Base-by-base conservation (phyloP, 1,284 basidiomycete genomes). In the Malassezia cuniculi region DNA sequence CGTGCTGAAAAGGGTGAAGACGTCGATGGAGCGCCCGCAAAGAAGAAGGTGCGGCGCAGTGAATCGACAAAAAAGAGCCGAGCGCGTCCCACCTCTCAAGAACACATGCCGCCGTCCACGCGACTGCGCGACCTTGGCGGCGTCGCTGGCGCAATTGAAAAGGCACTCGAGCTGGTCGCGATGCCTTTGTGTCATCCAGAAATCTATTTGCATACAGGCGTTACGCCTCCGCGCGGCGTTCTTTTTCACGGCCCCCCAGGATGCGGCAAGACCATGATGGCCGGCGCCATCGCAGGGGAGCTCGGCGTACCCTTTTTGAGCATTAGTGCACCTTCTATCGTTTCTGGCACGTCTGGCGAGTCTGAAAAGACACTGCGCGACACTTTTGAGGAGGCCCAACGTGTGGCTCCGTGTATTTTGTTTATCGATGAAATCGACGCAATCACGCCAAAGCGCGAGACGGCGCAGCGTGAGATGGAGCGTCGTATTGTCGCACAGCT, bases 261-360 rank as follows among this genome's bases (percentile, higher is more conserved):
- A 6, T 94, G 89, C 60, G 93, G 93, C 10, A 97, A 97, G 44
- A 66, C 63, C n/a, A 61, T 62, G 58, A 55, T 66, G 9, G 63
- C 63, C 2, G 58, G 60, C 3, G 60, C 90, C 15, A 82, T 95
- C 35, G 89, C 87, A 27, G 90, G 89, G 33, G 50, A 55, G 26
- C 46, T 60, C 27, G 93, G 71, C 73, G 75, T 94, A 3, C 90
- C 89, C 0, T 94, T 95, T 64, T 85, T 97, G 50, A 83, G 74
- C 37, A 79, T 97, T 41, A 89, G 85, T 4, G 89, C 90, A 0
- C 90, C 90, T 0, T 84, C 82, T 0, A 82, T 97, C 47, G 87
- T 97, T 1, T 87, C 83, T 0, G 90, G 90, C 1, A 94, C 95
- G 81, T 93, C 85, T 1, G 90, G 90, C 41, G 90, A 97, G 70